Conservation (phyloP, 2,329 filamentous ascomycete genomes). For the Ophiostoma angusticollis region DNA sequence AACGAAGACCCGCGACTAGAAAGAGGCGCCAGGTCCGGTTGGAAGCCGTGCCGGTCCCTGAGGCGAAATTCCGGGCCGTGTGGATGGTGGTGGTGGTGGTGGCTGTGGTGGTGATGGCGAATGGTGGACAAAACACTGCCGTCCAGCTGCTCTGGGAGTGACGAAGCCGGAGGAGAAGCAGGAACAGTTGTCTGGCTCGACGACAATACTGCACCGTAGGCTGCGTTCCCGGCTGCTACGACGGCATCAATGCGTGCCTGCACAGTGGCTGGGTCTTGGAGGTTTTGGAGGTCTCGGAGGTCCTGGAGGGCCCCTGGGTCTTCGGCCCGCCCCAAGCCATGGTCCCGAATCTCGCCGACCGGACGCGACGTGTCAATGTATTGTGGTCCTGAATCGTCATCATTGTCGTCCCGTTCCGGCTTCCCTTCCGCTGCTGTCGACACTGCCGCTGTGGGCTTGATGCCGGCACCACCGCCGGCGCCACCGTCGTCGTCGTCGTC, state of each 20-base stretch:
- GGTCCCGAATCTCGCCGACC: slow-evolving; percentile 13
- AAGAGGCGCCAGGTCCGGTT: not conserved
- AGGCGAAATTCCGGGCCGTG: not conserved
- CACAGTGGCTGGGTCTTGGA: slow-evolving; percentile 7
- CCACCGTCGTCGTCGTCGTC: slow-evolving; percentile 22
- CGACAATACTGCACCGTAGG: slow-evolving; percentile 6
- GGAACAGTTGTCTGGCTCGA: too few species aligned
- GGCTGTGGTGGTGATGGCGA: slow-evolving; percentile 7
- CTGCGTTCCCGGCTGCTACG: slow-evolving; percentile 12
- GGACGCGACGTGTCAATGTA: slow-evolving; percentile 23
- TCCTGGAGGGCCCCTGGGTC: too few species aligned
- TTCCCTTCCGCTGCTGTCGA: not conserved
- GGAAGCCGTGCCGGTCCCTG: slow-evolving; percentile 6
- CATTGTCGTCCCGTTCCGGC: slow-evolving; percentile 1
- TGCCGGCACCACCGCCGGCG: not conserved
- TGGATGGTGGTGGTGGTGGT: not conserved
- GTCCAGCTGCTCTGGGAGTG: slow-evolving; percentile 11
- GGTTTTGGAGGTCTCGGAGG: too few species aligned
- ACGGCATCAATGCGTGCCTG: slow-evolving; percentile 20
- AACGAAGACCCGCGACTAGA: not conserved
- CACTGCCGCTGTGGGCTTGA: not conserved
- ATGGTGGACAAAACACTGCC: slow-evolving; percentile 9
- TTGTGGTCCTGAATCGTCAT: slow-evolving; percentile 17
- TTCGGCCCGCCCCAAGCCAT: not conserved
- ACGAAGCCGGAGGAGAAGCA: too few species aligned